Conservation (phyloP, 176 grass and related monocot species). For the Oryza glumipatula region DNA sequence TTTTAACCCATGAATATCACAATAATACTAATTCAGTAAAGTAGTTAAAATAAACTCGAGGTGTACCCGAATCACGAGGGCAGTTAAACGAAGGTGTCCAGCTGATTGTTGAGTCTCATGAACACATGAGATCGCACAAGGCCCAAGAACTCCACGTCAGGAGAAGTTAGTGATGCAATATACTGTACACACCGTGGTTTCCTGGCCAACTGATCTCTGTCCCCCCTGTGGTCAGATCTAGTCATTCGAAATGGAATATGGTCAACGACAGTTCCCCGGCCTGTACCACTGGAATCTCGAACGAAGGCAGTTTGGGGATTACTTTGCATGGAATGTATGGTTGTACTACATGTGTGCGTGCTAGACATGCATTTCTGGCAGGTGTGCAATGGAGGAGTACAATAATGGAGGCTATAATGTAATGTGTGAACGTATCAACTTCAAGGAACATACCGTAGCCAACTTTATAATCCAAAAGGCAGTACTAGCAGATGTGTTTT, state of each 20-base stretch:
- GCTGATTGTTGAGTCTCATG: not conserved
- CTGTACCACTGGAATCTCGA: constrained; percentile 23
- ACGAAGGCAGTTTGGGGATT: constrained; percentile 22
- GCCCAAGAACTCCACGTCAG: constrained; percentile 3
- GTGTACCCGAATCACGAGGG: not conserved
- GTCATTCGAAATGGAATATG: not conserved
- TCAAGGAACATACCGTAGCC: not conserved
- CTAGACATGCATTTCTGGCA: not conserved
- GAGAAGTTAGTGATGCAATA: not conserved
- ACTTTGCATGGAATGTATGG: constrained; percentile 18
- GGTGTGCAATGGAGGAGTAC: not conserved
- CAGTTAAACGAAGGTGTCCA: not conserved
- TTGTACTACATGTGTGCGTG: constrained; percentile 7
- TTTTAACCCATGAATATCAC: too few species aligned
- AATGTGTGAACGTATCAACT: constrained; percentile 19
- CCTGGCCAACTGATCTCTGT: not conserved
- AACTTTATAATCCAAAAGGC: not conserved
- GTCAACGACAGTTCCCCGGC: constrained; percentile 28
- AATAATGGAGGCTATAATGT: constrained; percentile 26
- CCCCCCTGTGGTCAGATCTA: not conserved
- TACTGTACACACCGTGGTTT: not conserved
- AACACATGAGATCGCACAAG: not conserved
- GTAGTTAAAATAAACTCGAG: too few species aligned
- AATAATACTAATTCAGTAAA: too few species aligned
- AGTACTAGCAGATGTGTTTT: constrained; percentile 8